phyloP scores from a whole-genome alignment of 192 early-diverging fungal genomes.

The Jimgerdemannia lactiflua region DNA sequence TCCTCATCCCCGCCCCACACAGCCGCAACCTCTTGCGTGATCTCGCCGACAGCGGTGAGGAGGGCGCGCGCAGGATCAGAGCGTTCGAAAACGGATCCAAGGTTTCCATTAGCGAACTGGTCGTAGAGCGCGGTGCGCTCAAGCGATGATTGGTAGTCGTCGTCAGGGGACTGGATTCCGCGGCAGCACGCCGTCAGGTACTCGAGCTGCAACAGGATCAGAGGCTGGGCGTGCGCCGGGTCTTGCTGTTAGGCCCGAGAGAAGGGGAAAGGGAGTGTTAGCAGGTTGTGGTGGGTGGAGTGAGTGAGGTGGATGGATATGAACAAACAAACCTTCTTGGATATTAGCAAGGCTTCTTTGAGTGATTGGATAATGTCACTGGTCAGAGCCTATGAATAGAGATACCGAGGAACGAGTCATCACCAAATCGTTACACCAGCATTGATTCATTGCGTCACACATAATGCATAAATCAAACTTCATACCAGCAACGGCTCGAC shows the following conservation, averaged over 20 bases:
- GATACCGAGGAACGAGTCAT: background rate
- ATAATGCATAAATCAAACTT: background rate
- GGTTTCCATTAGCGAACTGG: constrained; percentile 25
- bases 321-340: constrained; percentile 7
- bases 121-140: constrained; percentile 22
- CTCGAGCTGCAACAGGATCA: constrained; percentile 38
- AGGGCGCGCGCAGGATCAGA: constrained; percentile 29
- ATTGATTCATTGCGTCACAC: background rate
- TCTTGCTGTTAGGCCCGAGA: constrained; percentile 4
- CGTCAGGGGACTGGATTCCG: constrained; percentile 50
- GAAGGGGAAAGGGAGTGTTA: too few relatives aligned
- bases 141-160: constrained; percentile 35
- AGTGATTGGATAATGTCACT: constrained; percentile 7
- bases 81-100: constrained; percentile 9
- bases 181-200: constrained; percentile 48
- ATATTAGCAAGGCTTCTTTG: background rate
- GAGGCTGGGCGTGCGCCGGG: constrained; percentile 5
- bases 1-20: constrained; percentile 43
- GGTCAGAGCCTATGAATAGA: constrained; percentile 1
- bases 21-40: constrained; percentile 29
- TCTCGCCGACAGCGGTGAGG: constrained; percentile 36
- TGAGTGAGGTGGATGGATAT: too few relatives aligned
- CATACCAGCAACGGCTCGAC: constrained; percentile 36
- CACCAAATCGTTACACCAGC: too few relatives aligned
- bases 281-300: too few relatives aligned